These are phyloP conservation scores for Ganoderma leucocontextum DNA, from an alignment of 1,284 basidiomycete species.

Conservation along the genomic window DNA sequence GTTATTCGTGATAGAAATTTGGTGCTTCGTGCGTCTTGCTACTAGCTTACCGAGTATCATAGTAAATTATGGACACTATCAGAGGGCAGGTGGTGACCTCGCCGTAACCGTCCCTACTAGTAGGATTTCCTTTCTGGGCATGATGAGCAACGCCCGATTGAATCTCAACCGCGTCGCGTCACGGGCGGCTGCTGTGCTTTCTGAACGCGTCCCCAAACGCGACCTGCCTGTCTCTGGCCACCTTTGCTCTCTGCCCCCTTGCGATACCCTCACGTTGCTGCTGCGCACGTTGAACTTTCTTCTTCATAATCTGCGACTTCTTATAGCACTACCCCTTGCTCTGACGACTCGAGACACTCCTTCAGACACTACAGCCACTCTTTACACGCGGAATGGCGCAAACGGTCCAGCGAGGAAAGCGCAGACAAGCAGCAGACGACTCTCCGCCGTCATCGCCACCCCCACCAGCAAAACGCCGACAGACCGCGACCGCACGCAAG, in stretches of 20 bases:
- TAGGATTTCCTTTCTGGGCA: conserved; percentile 2
- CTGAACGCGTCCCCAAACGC: conserved; percentile 23
- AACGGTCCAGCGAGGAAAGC: conserved; percentile 45
- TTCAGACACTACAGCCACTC: not conserved
- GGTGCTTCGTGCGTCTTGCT: too few relatives aligned
- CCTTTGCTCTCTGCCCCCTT: not conserved
- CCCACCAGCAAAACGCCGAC: conserved; percentile 52
- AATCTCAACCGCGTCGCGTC: conserved; percentile 36
- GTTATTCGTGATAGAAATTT: not conserved
- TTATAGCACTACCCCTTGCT: not conserved
- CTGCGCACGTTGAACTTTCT: not conserved
- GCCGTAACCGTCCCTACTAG: not conserved
- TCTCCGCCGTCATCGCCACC: conserved; percentile 54
- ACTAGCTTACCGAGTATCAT: not conserved
- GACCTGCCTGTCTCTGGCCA: conserved; percentile 13
- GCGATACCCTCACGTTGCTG: conserved; percentile 26
- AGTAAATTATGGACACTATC: not conserved
- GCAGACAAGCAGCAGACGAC: conserved; percentile 36
- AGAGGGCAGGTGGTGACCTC: not conserved
- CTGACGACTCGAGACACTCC: not conserved
- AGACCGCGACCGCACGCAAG: conserved; percentile 72
- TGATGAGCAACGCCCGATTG: conserved; percentile 25
- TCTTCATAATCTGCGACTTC: not conserved
- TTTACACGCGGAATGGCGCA: conserved; percentile 39
- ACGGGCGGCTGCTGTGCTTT: conserved; percentile 18